Evolutionary conservation across 441 rosid genomes (phyloP), one percentile per base, ranked within the genome.

Genomic region (Corymbia calophylla): DNA sequence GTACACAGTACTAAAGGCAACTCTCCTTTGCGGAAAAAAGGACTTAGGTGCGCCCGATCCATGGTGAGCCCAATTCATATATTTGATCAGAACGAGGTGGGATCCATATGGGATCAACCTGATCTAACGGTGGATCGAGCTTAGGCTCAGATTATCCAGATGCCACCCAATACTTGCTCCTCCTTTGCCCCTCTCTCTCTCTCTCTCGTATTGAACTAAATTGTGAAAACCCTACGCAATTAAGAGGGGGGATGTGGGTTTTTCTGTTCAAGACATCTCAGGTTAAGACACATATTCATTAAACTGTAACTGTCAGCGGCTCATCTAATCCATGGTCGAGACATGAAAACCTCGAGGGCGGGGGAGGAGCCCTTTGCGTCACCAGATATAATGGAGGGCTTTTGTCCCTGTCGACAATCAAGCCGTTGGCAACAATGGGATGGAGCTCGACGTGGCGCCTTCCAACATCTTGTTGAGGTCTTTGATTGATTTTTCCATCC

Each of bases 1-100:
- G 94, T 93, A 90, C 94, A 91, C 94, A 90, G 94, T 93, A 92
- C 91, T 93, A 94, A 96, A 94, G 96, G 97, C 96, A 94, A 92
- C 94, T 94, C 95, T 92, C 90, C 90, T 93, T 93, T 93, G 92
- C 89, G 90, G 64, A 29, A 1, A 90, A 77, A 93, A 93, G 91
- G 91, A 91, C 87, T 89, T 92, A 90, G 91, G 91, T 68, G 91
- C 92, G 91, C 89, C 91, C 90, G 82, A 92, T 70, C 81, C 48
- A 4, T 70, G 96, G 96, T 95, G 96, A 96, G 95, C 93, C 97
- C 91, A 93, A 88, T 90, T 93, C 94, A 93, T 94, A 93, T 93
- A 92, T 91, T 95, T 94, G 91, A 92, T 87, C 58, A 9, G 25
- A 55, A 32, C 25, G 21, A 11, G 49, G 66, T 39, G 49, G 29